phyloP scores from a whole-genome alignment of 225 moss, liverwort and hornwort species.

The Physcomitrium patens region DNA sequence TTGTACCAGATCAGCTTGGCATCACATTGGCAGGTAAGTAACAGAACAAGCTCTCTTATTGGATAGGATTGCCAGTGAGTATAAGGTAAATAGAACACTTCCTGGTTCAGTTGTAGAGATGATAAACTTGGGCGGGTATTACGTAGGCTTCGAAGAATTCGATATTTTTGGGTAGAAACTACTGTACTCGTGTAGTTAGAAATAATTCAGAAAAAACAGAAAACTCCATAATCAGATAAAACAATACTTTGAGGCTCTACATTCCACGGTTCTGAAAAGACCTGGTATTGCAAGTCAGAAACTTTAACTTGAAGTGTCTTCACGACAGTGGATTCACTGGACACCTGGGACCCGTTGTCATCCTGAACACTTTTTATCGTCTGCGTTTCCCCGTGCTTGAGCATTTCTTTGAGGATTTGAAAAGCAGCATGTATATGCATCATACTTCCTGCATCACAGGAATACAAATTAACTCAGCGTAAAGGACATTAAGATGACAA shows the following conservation, averaged over 20 bases:
- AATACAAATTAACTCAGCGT: background rate
- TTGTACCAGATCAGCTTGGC: background rate
- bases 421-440: constrained; percentile 68
- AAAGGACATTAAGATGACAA: background rate
- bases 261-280: constrained; percentile 4
- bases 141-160: background rate
- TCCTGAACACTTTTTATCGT: background rate
- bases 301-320: constrained; percentile 48
- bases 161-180: background rate
- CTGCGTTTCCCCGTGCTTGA: constrained; percentile 33
- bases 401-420: constrained; percentile 71
- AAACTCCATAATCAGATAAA: background rate
- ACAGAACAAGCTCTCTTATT: background rate
- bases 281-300: constrained; percentile 66
- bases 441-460: constrained; percentile 47
- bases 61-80: background rate
- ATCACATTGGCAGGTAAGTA: too few relatives aligned
- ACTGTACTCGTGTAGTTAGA: background rate
- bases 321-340: constrained; percentile 21
- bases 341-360: background rate
- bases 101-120: background rate
- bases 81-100: background rate
- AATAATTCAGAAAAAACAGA: background rate
- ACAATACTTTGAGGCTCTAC: background rate
- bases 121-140: background rate